Evolutionary conservation across 2,329 filamentous ascomycete species (phyloP), one percentile per base, ranked within the genome.

Genomic region (Penicillium sp.): DNA sequence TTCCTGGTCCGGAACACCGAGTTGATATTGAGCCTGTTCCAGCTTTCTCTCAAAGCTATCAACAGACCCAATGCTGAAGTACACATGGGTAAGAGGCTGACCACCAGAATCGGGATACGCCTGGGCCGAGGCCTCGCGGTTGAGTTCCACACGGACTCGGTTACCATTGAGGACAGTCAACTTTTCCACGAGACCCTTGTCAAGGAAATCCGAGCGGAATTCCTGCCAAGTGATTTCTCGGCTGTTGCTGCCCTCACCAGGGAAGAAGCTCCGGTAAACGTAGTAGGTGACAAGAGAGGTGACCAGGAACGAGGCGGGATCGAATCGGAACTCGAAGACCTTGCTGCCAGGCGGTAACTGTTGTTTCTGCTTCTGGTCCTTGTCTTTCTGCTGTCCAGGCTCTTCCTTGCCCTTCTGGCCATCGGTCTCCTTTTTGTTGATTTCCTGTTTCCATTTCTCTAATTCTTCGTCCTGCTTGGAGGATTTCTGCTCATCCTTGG

Each of bases 161-260:
- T 79, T 80, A 47, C 81, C 77, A 52, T 88, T 80, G 35, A 95
- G 76, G 22, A 94, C 82, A 12, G 82, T 81, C 51, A 98, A 75
- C 70, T 89, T 95, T 68, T 95, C 85, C 13, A 98, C 89, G 15
- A 98, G 75, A 6, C 92, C 92, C 72, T 94, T 95, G 67, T 95
- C 88, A 44, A 98, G 73, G 73, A 95, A 96, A 20, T 87, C 92
- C 52, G 80, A 89, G 47, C 85, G 76, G 68, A 98, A 86, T 68
- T 98, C 92, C 67, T 98, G 89, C 86, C 88, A 98, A 38, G 92
- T 96, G 42, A 98, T 95, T 60, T 98, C 90, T 56, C 80, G 73
- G 38, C 70, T 73, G 45, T 70, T 73, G 45, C 33, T 22, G n/a
- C 72, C 74, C 47, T 84, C 80, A 13, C 75, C 74, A 3, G 81